Base-by-base conservation (phyloP, 306 rosid genomes). In the Glycyrrhiza uralensis region DNA sequence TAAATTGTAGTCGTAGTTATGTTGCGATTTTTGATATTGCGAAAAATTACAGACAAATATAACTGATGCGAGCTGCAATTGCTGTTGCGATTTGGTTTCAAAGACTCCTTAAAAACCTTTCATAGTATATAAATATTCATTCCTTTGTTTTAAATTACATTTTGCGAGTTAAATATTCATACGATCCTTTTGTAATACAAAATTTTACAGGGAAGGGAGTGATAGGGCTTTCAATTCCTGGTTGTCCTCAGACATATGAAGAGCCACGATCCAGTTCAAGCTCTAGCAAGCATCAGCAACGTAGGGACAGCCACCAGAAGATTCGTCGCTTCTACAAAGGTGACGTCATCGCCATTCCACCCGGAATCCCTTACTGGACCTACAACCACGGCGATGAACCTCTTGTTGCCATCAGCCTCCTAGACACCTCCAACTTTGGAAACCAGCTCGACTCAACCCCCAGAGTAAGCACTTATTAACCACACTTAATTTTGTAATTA, bases 381-480 rank as follows among this genome's bases (percentile, higher is more conserved):
- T 82, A 24, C 23, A 82, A 82, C 63, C 9, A 63, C 0, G 81
- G 78, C 7, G 0, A 69, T 12, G 33, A 56, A 29, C 46, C 51
- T 0, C 13, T 79, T 1, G 57, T 89, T 18, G 81, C 87, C 5
- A 17, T 89, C 55, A 32, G 30, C 66, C 85, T 92, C 41, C 78
- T 77, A 0, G 79, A 89, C 78, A 76, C 69, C 57, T 13, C 56
- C 65, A 92, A 57, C 84, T 0, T 9, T 0, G 59, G 6, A 9
- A 87, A 92, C 86, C 87, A 89, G 65, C 97, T 92, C 13, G 96
- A 92, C 42, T 39, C 41, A 9, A 19, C 13, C 10, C 97, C 96
- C 0, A 76, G 92, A 62, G 97, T 87, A 77, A 50, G 44, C n/a
- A n/a, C n/a, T n/a, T n/a, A n/a, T n/a, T n/a, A n/a, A n/a, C n/a